Evolutionary conservation across 805 yeast genomes (phyloP), one percentile per base, ranked within the genome.

Genomic region (Wickerhamomyces chaumierensis): DNA sequence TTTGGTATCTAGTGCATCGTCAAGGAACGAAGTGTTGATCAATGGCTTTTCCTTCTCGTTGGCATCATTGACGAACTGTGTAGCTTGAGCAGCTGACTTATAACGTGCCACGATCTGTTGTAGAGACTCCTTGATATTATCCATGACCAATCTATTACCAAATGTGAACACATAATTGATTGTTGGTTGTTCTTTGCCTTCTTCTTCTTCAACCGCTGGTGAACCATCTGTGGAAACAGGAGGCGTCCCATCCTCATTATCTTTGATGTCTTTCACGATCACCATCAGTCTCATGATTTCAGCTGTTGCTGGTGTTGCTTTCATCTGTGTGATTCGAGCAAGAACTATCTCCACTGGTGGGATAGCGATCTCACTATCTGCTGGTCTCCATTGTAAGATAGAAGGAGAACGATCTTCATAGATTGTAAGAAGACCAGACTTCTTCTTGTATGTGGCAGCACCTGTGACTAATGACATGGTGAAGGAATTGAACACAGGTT

Each of bases 71-170:
- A 45, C 49, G 3, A 52, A 42, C 27, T 42, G 37, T 2, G 51
- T 49, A 19, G 52, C 53, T 31, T 55, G 52, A n/a, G 39, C 19
- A 2, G 59, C 57, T 2, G 58, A 45, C 48, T 73, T 74, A 52
- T 71, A 75, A 45, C 90, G 62, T 0, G 86, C 78, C 13, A 80
- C 75, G 28, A 77, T 75, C 37, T 78, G 77, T 48, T 81, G 86
- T 12, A 82, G 58, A 0, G 81, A 66, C 28, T 70, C 73, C 51
- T 81, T 84, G 42, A 79, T 75, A 43, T 69, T 72, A 45, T 81
- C 85, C 85, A 87, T 81, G 7, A 82, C 80, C 16, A 75, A 73
- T 36, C 92, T 63, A 51, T 75, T 80, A 40, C 74, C 76, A 58
- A 86, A 84, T 1, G 81, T 66, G 44, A 87, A 75, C 32, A 71